Conservation (phyloP, 441 rosid species). For the Pelargonium exstipulatum region DNA sequence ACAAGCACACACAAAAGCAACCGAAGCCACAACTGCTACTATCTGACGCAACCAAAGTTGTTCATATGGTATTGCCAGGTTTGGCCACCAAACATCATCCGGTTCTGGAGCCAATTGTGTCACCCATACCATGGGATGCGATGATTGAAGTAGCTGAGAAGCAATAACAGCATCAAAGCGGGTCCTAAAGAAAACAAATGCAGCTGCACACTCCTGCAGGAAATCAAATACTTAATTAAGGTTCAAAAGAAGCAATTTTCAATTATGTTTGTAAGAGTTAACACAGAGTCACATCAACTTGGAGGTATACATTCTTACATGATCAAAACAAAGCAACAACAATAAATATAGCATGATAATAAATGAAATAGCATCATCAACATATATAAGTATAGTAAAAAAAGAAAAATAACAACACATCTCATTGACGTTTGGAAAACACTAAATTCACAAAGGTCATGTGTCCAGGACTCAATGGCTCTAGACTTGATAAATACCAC, state of each 20-base stretch:
- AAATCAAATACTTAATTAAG: slow-evolving; percentile 12
- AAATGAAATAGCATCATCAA: too few species aligned
- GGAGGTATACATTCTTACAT: neutral
- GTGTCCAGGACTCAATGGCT: too few species aligned
- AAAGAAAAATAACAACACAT: too few species aligned
- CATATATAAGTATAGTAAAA: too few species aligned
- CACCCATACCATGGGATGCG: slow-evolving; percentile 94
- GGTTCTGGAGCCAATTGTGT: slow-evolving; percentile 90
- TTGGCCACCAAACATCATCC: slow-evolving; percentile 83
- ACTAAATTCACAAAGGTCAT: too few species aligned
- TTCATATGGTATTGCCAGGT: slow-evolving; percentile 66
- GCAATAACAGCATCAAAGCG: slow-evolving; percentile 78
- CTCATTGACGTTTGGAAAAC: too few species aligned
- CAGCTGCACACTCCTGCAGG: slow-evolving; percentile 66
- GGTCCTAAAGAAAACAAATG: slow-evolving; percentile 88
- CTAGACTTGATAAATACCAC: too few species aligned
- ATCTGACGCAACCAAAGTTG: slow-evolving; percentile 87
- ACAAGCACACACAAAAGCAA: slow-evolving; percentile 70
- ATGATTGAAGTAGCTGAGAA: slow-evolving; percentile 71
- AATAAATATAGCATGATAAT: too few species aligned
- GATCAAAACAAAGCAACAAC: neutral
- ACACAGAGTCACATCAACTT: neutral
- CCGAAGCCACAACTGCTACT: slow-evolving; percentile 50
- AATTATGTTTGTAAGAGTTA: neutral
- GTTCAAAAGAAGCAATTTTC: slow-evolving; percentile 8